Conservation (phyloP, 73 alveolate species). For the Blepharisma stoltei region DNA sequence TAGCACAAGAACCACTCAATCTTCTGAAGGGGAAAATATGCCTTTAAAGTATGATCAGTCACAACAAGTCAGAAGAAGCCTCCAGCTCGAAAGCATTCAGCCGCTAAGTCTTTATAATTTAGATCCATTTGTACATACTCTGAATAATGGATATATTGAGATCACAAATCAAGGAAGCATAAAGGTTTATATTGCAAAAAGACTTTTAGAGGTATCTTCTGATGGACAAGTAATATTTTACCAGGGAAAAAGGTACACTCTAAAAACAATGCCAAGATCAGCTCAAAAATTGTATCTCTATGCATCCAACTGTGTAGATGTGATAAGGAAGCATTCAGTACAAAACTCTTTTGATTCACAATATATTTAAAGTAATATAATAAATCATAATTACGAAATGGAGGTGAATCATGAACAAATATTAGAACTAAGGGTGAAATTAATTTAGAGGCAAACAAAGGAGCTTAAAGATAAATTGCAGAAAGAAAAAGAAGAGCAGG, state of each 20-base stretch:
- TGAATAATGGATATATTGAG: slow-evolving; percentile 6
- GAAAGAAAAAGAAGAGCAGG: neutral
- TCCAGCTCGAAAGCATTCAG: neutral
- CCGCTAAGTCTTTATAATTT: slow-evolving; percentile 6
- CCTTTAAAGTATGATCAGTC: neutral
- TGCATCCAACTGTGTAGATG: slow-evolving; percentile 6
- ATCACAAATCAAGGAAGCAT: slow-evolving; percentile 27
- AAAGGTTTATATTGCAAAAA: neutral
- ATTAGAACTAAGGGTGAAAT: neutral
- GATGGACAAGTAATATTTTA: slow-evolving; percentile 27
- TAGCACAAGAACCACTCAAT: too few species aligned
- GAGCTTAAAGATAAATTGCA: slow-evolving; percentile 2
- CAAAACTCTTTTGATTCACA: neutral
- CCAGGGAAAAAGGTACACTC: neutral
- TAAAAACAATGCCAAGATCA: neutral
- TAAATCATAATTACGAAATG: slow-evolving; percentile 8
- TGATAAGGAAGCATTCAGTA: neutral
- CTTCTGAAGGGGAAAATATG: neutral
- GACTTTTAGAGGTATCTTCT: slow-evolving; percentile 15
- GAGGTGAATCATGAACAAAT: slow-evolving; percentile 3
- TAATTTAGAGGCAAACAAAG: slow-evolving; percentile 9
- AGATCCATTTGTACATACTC: slow-evolving; percentile 20
- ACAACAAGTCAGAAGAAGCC: neutral
- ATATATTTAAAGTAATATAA: neutral
- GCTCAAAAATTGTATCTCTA: slow-evolving; percentile 17